These are phyloP conservation scores for Kluyveromyces sp. DNA, from an alignment of 1,139 yeast species.

Conservation along the genomic window DNA sequence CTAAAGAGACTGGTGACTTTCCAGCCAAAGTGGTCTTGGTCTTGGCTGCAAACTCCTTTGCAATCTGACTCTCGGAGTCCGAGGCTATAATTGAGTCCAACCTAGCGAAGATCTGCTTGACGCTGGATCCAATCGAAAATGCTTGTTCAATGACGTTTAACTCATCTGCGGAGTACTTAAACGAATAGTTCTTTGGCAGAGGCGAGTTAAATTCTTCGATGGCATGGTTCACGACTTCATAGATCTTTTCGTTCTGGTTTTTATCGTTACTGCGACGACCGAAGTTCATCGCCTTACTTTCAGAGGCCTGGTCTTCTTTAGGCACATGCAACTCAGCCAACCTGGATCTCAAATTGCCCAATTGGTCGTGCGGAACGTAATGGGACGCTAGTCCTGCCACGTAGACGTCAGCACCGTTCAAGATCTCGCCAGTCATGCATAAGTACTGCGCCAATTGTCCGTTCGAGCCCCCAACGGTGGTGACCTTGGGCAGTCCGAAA, in stretches of 20 bases:
- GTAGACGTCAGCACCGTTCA: conserved; percentile 74
- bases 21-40: conserved; percentile 49
- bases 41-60: conserved; percentile 59
- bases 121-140: conserved; percentile 46
- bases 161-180: conserved; percentile 50
- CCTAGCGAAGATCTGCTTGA: conserved; percentile 55
- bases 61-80: conserved; percentile 34
- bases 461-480: conserved; percentile 39
- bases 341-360: conserved; percentile 56
- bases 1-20: conserved; percentile 69
- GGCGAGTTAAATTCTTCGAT: conserved; percentile 73
- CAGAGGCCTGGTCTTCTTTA: conserved; percentile 9
- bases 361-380: conserved; percentile 61
- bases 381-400: conserved; percentile 87
- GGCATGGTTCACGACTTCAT: conserved; percentile 52
- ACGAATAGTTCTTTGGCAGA: conserved; percentile 58
- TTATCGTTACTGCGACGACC: neutral
- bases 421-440: conserved; percentile 77
- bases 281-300: neutral
- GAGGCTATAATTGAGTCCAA: conserved; percentile 37
- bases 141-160: conserved; percentile 60
- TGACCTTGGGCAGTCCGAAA: conserved; percentile 72
- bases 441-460: conserved; percentile 79
- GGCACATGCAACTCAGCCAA: conserved; percentile 42
- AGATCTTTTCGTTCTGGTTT: conserved; percentile 15